These are phyloP conservation scores for Suillus cothurnatus DNA, from an alignment of 768 basidiomycete species.

Conservation along the genomic window DNA sequence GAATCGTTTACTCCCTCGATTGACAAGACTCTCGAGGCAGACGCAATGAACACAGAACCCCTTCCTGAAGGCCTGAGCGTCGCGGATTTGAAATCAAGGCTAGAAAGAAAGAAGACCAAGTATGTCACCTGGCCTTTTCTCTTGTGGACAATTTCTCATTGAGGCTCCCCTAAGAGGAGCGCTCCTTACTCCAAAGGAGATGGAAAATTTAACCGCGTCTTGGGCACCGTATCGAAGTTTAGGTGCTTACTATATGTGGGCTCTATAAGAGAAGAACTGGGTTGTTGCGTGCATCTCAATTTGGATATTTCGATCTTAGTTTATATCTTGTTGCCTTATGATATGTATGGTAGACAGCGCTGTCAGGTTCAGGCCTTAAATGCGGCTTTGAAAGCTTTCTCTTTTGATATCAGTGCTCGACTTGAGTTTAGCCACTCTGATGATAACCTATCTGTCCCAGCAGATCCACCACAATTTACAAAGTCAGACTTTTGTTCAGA, in stretches of 20 bases:
- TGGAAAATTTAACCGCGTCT: conserved; percentile 70
- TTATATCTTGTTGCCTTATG: background rate
- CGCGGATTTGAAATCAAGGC: conserved; percentile 55
- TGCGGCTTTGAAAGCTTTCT: background rate
- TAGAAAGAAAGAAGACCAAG: conserved; percentile 75
- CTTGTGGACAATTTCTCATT: conserved; percentile 13
- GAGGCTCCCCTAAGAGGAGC: conserved; percentile 51
- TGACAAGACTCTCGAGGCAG: conserved; percentile 51
- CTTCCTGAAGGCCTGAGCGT: conserved; percentile 65
- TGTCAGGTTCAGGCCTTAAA: background rate
- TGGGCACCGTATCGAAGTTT: conserved; percentile 87
- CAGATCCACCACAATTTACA: background rate
- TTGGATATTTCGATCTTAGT: background rate
- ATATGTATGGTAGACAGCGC: background rate
- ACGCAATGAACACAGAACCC: conserved; percentile 32
- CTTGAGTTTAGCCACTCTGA: background rate
- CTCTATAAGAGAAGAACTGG: conserved; percentile 49
- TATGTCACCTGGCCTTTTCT: conserved; percentile 35
- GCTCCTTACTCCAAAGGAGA: conserved; percentile 77
- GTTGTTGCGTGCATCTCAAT: background rate
- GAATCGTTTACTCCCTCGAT: conserved; percentile 71
- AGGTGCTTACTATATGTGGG: conserved; percentile 93
- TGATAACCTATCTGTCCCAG: background rate
- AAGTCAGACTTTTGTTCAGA: background rate
- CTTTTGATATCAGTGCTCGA: background rate